A percentile compares a stretch with the other conserved stretches of the same genome.
Conservation (phyloP, 495 filamentous ascomycete genomes). For the Pseudevernia furfuracea region DNA sequence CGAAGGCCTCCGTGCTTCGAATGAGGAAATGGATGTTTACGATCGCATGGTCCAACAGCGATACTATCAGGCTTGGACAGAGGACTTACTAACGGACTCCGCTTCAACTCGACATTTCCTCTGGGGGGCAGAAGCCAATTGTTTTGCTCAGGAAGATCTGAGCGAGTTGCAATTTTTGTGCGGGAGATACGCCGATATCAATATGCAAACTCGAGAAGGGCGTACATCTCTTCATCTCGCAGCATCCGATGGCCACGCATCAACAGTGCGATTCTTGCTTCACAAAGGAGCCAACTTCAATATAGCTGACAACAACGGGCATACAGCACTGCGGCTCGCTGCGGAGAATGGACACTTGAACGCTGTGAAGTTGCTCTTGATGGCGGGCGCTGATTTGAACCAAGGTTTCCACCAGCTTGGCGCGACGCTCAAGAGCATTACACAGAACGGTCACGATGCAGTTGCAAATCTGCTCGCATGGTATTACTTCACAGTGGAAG, state of each 20-base stretch:
- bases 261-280: background rate
- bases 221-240: background rate
- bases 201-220: constrained; percentile 5
- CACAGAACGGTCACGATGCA: background rate
- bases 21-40: constrained; percentile 3
- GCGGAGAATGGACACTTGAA: constrained; percentile 7
- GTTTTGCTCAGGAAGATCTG: background rate
- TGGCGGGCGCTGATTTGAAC: background rate
- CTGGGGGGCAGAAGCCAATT: background rate
- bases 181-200: constrained; percentile 2
- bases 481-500: constrained; percentile 3
- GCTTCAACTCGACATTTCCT: background rate
- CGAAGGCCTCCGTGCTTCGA: background rate
- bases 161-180: background rate
- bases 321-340: background rate
- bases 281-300: background rate
- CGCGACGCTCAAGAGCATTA: background rate
- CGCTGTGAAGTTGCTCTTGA: background rate
- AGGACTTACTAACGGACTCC: background rate
- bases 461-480: background rate
- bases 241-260: background rate
- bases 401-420: background rate
- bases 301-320: background rate
- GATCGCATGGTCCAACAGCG: constrained; percentile 2
- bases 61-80: background rate